phyloP scores from a whole-genome alignment of 2,329 filamentous ascomycete genomes.

The Talaromyces pinophilus region DNA sequence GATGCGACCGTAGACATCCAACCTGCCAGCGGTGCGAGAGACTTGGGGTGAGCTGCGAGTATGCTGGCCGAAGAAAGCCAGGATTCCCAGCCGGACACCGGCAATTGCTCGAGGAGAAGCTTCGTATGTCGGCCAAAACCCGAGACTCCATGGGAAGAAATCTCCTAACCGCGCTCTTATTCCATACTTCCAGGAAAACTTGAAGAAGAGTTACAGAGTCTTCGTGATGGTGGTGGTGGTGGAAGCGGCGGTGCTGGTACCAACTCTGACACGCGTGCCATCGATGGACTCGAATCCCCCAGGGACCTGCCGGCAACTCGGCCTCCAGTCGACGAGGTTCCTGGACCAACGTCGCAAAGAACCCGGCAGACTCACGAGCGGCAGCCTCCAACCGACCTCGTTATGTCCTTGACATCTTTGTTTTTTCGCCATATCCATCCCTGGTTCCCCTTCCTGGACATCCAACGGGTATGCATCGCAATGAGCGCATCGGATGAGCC shows the following conservation, averaged over 20 bases:
- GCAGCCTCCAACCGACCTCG: background rate
- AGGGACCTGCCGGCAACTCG: background rate
- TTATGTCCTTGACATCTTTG: background rate
- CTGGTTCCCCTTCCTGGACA: background rate
- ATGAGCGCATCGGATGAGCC: background rate
- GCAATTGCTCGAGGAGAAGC: background rate
- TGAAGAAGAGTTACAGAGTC: background rate
- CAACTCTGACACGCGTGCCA: background rate
- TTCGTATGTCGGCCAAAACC: background rate
- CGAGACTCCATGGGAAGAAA: background rate
- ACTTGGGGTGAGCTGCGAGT: background rate
- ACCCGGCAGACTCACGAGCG: background rate
- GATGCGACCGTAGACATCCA: constrained; percentile 1
- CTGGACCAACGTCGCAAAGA: background rate
- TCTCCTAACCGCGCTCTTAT: background rate
- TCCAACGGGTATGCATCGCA: background rate
- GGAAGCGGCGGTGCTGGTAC: background rate
- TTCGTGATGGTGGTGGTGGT: background rate
- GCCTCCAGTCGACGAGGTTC: background rate
- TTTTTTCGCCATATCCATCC: background rate
- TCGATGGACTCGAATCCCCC: background rate
- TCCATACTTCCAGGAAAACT: background rate
- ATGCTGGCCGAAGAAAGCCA: constrained; percentile 2
- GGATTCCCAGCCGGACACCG: background rate
- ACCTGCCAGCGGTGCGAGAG: background rate